Evolutionary conservation across 2,329 filamentous ascomycete genomes (phyloP), one percentile per base, ranked within the genome.

Genomic region (Zymoseptoria pseudotritici): DNA sequence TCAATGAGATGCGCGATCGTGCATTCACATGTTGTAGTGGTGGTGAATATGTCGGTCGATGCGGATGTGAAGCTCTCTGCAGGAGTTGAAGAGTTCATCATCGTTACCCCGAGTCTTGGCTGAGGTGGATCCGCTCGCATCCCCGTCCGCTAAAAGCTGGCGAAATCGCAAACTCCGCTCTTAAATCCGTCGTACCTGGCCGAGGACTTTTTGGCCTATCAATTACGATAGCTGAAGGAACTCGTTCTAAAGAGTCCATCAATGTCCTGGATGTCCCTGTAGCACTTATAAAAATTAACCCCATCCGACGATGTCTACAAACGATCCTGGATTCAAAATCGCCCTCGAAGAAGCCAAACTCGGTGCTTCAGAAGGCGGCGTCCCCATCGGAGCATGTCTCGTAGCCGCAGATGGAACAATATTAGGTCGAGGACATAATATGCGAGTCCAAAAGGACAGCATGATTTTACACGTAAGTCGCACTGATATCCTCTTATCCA

Each of bases 371-470:
- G 82, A 86, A 71, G 83, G 82, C 55, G 83, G 83, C 52, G 79
- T 85, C 2, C 83, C 83, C 1, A 79, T 75, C 54, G 83, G 83
- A 51, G 83, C 83, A 51, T 81, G 78, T 60, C 78, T 92, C 24
- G 81, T 91, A n/a, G 82, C 83, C 49, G 82, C 81, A 59, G 83
- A 89, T 66, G 89, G 89, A 62, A 85, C 80, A 63, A 83, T 91
- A 50, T 78, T 91, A 4, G 88, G 88, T 19, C 79, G 82, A 60
- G 88, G 88, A 10, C 88, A 88, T 72, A 92, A 92, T 69, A 85
- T 88, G 85, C 59, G 89, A 58, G 83, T 90, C 19, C 89, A 92
- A 73, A 86, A 86, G 59, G 82, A 82, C 58, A 88, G 86, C 70
- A 79, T 87, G 3, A 89, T 86, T 46, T 80, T 91, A 66, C 88